Evolutionary conservation across 2,329 filamentous ascomycete species (phyloP).

Genomic region (Cordyceps javanica): DNA sequence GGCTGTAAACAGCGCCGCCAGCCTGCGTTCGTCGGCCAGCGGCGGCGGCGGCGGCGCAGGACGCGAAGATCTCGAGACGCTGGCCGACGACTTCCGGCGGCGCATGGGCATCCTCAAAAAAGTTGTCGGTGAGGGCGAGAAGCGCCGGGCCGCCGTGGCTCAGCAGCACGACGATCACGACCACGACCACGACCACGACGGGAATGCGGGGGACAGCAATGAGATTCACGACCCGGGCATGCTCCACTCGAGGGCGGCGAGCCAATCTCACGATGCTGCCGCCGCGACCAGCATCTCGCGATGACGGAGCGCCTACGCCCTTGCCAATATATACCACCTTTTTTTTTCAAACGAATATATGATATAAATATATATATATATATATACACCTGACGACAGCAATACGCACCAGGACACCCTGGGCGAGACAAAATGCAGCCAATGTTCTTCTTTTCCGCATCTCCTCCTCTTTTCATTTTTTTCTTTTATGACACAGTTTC

Average conservation of each 20-base stretch:
- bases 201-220: not conserved
- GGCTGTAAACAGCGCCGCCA: slow-evolving; percentile 4
- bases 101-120: slow-evolving; percentile 49
- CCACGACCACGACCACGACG: not conserved
- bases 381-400: not conserved
- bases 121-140: slow-evolving; percentile 47
- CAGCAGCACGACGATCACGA: not conserved
- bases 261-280: not conserved
- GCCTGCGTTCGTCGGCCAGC: slow-evolving; percentile 23
- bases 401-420: not conserved
- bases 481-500: not conserved
- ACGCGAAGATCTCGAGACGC: slow-evolving; percentile 44
- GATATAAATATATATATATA: not conserved
- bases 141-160: slow-evolving; percentile 25
- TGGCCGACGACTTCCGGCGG: slow-evolving; percentile 52
- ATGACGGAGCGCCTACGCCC: not conserved
- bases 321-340: not conserved
- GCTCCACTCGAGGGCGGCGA: not conserved
- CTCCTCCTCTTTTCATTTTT: not conserved
- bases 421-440: not conserved
- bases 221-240: slow-evolving; percentile 2
- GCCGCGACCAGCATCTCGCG: not conserved
- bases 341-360: not conserved
- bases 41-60: slow-evolving; percentile 27
- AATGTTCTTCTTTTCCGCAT: not conserved